Percentiles rank a stretch among this genome's conserved stretches.
Evolutionary conservation across 2,329 filamentous ascomycete species (phyloP).

Genomic region (Cercospora beticola): DNA sequence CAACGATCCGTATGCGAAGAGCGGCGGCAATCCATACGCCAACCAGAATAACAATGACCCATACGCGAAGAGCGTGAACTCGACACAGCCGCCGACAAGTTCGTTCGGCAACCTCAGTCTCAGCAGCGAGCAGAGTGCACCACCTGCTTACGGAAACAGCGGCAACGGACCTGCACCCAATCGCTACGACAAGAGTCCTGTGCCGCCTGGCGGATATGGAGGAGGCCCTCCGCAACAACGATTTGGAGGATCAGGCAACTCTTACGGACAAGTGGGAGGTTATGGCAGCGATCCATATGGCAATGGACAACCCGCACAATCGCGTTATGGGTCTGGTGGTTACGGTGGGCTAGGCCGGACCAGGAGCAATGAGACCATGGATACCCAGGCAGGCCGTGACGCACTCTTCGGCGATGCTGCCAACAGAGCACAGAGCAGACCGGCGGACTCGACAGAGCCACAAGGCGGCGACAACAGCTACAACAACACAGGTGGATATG

Average conservation of each 20-base stretch:
- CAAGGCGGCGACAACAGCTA: conserved; percentile 33
- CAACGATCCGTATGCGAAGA: conserved; percentile 29
- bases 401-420: conserved; percentile 63
- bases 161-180: conserved; percentile 35
- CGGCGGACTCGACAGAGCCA: conserved; percentile 18
- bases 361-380: conserved; percentile 51
- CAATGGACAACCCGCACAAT: conserved; percentile 26
- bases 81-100: conserved; percentile 32
- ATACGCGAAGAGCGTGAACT: conserved; percentile 31
- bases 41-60: conserved; percentile 31
- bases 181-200: conserved; percentile 47
- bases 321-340: conserved; percentile 50
- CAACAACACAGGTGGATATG: conserved; percentile 35
- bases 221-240: conserved; percentile 30
- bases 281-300: conserved; percentile 57
- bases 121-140: conserved; percentile 31
- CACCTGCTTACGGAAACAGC: conserved; percentile 38
- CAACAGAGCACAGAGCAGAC: conserved; percentile 52
- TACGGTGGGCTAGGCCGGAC: conserved; percentile 57
- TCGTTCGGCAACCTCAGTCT: conserved; percentile 35
- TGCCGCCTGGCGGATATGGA: conserved; percentile 48
- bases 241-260: conserved; percentile 31
- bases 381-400: conserved; percentile 58
- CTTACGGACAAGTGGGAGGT: conserved; percentile 46
- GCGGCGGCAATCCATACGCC: conserved; percentile 38